Conservation (phyloP, 2,329 filamentous ascomycete genomes). For the Hymenoscyphus salicellus region DNA sequence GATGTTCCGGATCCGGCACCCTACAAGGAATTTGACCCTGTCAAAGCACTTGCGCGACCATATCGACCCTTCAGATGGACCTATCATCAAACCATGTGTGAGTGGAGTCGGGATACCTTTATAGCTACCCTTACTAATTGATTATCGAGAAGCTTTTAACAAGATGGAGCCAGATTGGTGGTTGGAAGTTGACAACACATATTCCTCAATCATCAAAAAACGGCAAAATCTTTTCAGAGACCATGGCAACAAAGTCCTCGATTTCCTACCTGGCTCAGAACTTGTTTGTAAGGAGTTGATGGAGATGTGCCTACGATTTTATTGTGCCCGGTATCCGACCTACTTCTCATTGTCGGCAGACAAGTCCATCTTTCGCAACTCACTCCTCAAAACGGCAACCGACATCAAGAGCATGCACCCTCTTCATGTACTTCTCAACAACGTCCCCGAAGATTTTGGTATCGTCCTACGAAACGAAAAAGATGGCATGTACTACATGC, state of each 20-base stretch:
- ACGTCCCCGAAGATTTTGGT: constrained; percentile 82
- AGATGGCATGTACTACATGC: constrained; percentile 70
- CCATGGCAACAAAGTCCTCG: constrained; percentile 63
- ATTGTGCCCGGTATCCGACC: constrained; percentile 73
- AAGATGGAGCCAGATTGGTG: constrained; percentile 83
- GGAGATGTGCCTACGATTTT: constrained; percentile 80
- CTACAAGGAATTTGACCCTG: constrained; percentile 64
- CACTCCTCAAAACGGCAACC: constrained; percentile 61
- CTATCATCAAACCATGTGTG: constrained; percentile 92
- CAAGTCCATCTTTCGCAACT: constrained; percentile 62
- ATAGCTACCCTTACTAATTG: constrained; percentile 10
- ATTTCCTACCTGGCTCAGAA: constrained; percentile 70
- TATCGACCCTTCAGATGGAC: constrained; percentile 80
- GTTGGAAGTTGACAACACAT: constrained; percentile 80
- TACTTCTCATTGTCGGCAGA: constrained; percentile 62
- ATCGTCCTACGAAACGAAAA: constrained; percentile 69
- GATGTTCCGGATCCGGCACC: constrained; percentile 69
- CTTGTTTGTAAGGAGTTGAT: constrained; percentile 80
- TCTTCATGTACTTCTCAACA: constrained; percentile 67
- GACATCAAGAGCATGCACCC: constrained; percentile 62
- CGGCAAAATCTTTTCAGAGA: constrained; percentile 62
- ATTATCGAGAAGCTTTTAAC: constrained; percentile 56
- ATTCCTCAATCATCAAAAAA: constrained; percentile 63
- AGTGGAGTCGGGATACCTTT: constrained; percentile 35
- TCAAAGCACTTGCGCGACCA: constrained; percentile 66